A percentile compares a stretch with the other conserved stretches of the same genome.
These are phyloP conservation scores for Aspergillus hiratsukae DNA, from an alignment of 2,329 filamentous ascomycete genomes.

Conservation along the genomic window DNA sequence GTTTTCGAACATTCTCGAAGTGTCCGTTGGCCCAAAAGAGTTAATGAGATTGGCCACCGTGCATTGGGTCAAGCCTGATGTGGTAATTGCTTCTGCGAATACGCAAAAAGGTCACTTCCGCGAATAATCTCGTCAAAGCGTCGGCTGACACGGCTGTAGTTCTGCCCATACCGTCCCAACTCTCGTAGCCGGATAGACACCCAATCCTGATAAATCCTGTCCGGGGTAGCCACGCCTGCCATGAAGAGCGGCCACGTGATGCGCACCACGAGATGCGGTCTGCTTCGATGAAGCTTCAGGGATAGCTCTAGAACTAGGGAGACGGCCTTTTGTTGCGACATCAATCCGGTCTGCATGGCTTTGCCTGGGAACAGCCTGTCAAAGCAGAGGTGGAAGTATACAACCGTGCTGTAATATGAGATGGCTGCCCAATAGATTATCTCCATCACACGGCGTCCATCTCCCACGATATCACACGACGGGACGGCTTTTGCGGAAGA, in stretches of 20 bases:
- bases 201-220: slow-evolving; percentile 25
- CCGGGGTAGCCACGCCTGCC: slow-evolving; percentile 22
- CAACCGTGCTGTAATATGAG: slow-evolving; percentile 19
- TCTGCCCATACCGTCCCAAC: slow-evolving; percentile 21
- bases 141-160: slow-evolving; percentile 17
- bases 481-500: slow-evolving; percentile 13
- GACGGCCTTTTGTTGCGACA: slow-evolving; percentile 16
- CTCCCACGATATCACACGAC: slow-evolving; percentile 16
- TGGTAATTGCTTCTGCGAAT: neutral
- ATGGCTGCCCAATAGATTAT: slow-evolving; percentile 23
- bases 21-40: neutral
- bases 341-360: slow-evolving; percentile 3
- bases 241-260: slow-evolving; percentile 25
- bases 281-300: slow-evolving; percentile 20
- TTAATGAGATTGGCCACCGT: neutral
- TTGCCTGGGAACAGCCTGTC: slow-evolving; percentile 1
- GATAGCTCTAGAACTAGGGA: slow-evolving; percentile 19
- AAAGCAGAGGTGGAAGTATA: slow-evolving; percentile 23
- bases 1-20: neutral
- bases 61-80: neutral
- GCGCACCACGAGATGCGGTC: slow-evolving; percentile 18
- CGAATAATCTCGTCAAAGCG: slow-evolving; percentile 22
- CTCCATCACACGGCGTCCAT: slow-evolving; percentile 20
- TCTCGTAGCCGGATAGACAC: slow-evolving; percentile 23
- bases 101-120: slow-evolving; percentile 12